Evolutionary conservation across 108 stramenopile genomes (phyloP).

Genomic region (Nitzschia palea): DNA sequence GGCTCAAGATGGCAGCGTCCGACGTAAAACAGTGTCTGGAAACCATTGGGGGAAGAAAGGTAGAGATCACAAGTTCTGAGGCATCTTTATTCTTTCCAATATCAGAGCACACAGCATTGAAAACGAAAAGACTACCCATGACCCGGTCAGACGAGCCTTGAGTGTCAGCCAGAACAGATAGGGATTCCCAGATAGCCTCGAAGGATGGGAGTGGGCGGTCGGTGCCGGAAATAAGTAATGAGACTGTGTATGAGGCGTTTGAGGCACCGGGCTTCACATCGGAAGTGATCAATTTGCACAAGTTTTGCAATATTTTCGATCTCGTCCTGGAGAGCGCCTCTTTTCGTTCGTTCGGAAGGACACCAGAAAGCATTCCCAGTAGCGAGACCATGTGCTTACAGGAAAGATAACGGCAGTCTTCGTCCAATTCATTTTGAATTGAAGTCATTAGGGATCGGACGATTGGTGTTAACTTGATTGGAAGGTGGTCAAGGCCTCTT

Average conservation of each 20-base stretch:
- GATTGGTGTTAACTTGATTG: slow-evolving; percentile 64
- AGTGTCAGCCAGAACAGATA: background rate
- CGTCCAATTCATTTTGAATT: slow-evolving; percentile 56
- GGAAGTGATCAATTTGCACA: slow-evolving; percentile 26
- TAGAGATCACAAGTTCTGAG: slow-evolving; percentile 1
- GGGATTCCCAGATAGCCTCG: slow-evolving; percentile 19
- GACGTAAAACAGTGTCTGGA: background rate
- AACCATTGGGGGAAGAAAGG: slow-evolving; percentile 6
- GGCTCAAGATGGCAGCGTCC: background rate
- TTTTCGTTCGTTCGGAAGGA: background rate
- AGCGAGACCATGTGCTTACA: slow-evolving; percentile 41
- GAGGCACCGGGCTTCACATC: slow-evolving; percentile 7
- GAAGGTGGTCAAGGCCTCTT: slow-evolving; percentile 37
- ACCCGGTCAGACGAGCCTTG: background rate
- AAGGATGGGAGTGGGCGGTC: background rate
- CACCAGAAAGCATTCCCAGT: slow-evolving; percentile 23
- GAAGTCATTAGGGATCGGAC: slow-evolving; percentile 76
- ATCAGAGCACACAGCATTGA: slow-evolving; percentile 16
- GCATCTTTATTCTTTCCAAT: background rate
- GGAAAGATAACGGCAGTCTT: slow-evolving; percentile 7
- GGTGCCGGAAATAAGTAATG: background rate
- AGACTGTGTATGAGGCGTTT: slow-evolving; percentile 5
- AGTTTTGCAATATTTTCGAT: slow-evolving; percentile 47
- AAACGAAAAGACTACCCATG: background rate
- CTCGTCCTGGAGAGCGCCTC: slow-evolving; percentile 42